Evolutionary conservation across 1,284 basidiomycete species (phyloP), one percentile per base, ranked within the genome.

Genomic region (Ceratobasidium sp.): DNA sequence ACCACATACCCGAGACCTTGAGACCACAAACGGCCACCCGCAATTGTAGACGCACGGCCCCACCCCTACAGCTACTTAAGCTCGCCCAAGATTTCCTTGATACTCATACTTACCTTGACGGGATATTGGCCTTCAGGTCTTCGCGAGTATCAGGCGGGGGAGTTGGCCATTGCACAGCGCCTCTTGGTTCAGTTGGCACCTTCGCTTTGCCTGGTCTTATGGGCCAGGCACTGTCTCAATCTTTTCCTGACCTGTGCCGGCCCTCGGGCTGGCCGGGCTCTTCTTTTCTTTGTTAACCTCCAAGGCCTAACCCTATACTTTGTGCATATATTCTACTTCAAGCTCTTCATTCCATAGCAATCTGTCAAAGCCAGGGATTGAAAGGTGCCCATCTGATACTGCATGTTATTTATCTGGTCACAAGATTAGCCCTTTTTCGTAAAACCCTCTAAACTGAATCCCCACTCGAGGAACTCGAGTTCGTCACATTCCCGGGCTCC

Each of bases 221-320:
- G 66, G 54, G 66, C 66, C 53, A 69, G 66, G 66, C 66, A 69
- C 54, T 58, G 66, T 69, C 66, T 69, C 66, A 69, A 69, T 69
- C 66, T 69, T 69, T 69, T 69, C 66, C 66, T 43, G 53, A 58
- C 53, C 54, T 69, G 51, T 43, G 53, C 66, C 53, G 66, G 66
- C 66, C 66, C 41, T 69, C 66, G 66, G 66, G 66, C 66, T 48
- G 66, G 66, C 53, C 41, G 66, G 54, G 54, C 66, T 19, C 48
- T 11, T 69, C 51, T 48, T 48, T 69, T 14, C 48, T 48, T 69
- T 27, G 13, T 14, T 43, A 8, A 4, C 8, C n/a, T n/a, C 6
- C 27, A 46, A 58, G 66, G 66, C 66, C 66, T 69, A 69, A 69
- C 66, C 66, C 66, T 69, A 65, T 29, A 9, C 37, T 39, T 39